Percentiles rank a stretch among this genome's conserved stretches.
These are phyloP conservation scores for Fusarium sp. DNA, from an alignment of 2,329 filamentous ascomycete genomes.

Conservation along the genomic window DNA sequence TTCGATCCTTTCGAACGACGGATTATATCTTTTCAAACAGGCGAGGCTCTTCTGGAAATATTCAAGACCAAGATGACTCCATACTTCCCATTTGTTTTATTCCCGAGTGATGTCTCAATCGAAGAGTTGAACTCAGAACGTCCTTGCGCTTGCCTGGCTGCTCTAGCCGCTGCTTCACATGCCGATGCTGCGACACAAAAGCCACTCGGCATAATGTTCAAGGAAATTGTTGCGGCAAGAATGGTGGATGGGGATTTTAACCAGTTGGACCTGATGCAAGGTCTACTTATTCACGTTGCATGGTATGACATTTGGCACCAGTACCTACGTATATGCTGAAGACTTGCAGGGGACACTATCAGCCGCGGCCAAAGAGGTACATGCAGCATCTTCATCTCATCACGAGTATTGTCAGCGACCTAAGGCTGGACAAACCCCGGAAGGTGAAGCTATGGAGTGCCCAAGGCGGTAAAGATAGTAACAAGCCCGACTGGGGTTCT, in stretches of 20 bases:
- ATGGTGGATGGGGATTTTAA: slow-evolving; percentile 42
- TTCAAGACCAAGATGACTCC: slow-evolving; percentile 44
- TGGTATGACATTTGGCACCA: slow-evolving; percentile 34
- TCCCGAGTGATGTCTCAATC: slow-evolving; percentile 28
- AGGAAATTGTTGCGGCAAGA: slow-evolving; percentile 38
- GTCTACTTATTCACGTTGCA: slow-evolving; percentile 50
- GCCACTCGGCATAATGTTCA: slow-evolving; percentile 45
- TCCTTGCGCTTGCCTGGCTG: slow-evolving; percentile 48
- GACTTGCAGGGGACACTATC: slow-evolving; percentile 50
- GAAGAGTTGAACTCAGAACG: slow-evolving; percentile 32
- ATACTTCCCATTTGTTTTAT: slow-evolving; percentile 51
- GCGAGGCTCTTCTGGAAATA: slow-evolving; percentile 25
- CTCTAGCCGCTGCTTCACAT: slow-evolving; percentile 44
- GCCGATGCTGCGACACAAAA: slow-evolving; percentile 37
- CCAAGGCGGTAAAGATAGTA: slow-evolving; percentile 32
- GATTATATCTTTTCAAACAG: slow-evolving; percentile 33
- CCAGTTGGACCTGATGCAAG: slow-evolving; percentile 50
- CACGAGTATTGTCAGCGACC: slow-evolving; percentile 51
- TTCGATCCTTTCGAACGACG: slow-evolving; percentile 44
- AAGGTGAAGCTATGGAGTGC: slow-evolving; percentile 48
- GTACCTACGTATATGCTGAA: neutral
- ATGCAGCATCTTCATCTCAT: slow-evolving; percentile 50
- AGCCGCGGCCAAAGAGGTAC: slow-evolving; percentile 47
- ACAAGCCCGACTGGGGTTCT: slow-evolving; percentile 44
- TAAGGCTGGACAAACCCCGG: slow-evolving; percentile 49